These are phyloP conservation scores for Pseudocercospora fuligena DNA, from an alignment of 2,329 filamentous ascomycete genomes.

Conservation along the genomic window DNA sequence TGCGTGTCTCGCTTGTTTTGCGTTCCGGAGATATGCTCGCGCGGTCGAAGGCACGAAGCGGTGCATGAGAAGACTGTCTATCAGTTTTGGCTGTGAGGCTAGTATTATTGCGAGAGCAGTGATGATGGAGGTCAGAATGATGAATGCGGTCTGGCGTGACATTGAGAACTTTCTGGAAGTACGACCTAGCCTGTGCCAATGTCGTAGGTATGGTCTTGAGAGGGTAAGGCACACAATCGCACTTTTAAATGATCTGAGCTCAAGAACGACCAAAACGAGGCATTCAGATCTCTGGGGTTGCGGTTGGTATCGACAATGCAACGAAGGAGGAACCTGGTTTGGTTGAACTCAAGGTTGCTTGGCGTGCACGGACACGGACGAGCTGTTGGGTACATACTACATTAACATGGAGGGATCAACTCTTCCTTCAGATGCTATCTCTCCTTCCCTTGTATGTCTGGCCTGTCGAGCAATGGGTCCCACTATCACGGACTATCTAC, in stretches of 20 bases:
- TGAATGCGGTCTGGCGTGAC: constrained; percentile 11
- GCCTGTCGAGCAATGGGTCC: background rate
- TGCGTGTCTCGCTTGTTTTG: constrained; percentile 8
- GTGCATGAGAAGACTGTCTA: constrained; percentile 20
- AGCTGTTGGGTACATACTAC: background rate
- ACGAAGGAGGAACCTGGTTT: background rate
- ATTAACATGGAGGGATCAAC: background rate
- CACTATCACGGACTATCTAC: background rate
- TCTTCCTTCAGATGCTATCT: background rate
- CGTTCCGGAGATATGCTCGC: background rate
- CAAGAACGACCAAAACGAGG: background rate
- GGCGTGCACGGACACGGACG: background rate
- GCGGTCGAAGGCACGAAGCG: constrained; percentile 1
- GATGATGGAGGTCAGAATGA: constrained; percentile 4
- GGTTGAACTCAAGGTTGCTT: background rate
- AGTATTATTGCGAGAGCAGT: constrained; percentile 12
- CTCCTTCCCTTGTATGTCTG: background rate
- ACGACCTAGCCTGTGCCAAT: background rate
- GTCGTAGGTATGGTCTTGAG: background rate
- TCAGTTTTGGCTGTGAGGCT: constrained; percentile 10
- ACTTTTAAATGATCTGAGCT: background rate
- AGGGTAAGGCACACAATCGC: background rate
- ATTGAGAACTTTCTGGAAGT: constrained; percentile 18
- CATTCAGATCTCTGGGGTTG: background rate
- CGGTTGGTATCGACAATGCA: background rate